Evolutionary conservation across 1,139 yeast species (phyloP).

Genomic region (Yamadazyma mexicana): DNA sequence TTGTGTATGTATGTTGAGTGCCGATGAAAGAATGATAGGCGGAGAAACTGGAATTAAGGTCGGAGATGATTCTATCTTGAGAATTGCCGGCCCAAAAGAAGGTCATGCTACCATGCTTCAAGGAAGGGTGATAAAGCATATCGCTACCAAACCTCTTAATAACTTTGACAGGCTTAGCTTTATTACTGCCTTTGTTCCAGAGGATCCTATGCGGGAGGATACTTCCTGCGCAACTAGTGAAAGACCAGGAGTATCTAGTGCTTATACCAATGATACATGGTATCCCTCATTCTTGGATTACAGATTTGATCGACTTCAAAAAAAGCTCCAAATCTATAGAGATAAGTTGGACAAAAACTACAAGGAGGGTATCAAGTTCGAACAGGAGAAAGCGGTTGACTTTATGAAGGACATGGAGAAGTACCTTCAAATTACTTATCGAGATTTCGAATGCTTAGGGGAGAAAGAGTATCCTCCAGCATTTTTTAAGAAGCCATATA

Average conservation of each 20-base stretch:
- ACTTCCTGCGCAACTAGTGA: slow-evolving; percentile 40
- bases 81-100: slow-evolving; percentile 14
- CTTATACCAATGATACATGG: slow-evolving; percentile 37
- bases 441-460: slow-evolving; percentile 36
- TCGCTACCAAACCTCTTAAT: slow-evolving; percentile 28
- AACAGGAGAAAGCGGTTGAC: slow-evolving; percentile 26
- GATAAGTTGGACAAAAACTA: slow-evolving; percentile 18
- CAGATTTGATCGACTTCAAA: slow-evolving; percentile 33
- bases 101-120: slow-evolving; percentile 48
- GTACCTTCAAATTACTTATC: slow-evolving; percentile 37
- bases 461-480: slow-evolving; percentile 25
- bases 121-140: slow-evolving; percentile 31
- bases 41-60: slow-evolving; percentile 32
- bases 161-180: slow-evolving; percentile 31
- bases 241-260: slow-evolving; percentile 37
- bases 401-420: slow-evolving; percentile 34
- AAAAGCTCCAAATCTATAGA: slow-evolving; percentile 29
- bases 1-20: slow-evolving; percentile 34
- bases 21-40: slow-evolving; percentile 31
- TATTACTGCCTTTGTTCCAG: slow-evolving; percentile 47
- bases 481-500: slow-evolving; percentile 14
- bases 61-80: slow-evolving; percentile 21
- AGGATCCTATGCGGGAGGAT: slow-evolving; percentile 34
- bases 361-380: slow-evolving; percentile 28
- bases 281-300: slow-evolving; percentile 45